A percentile compares a stretch with the other conserved stretches of the same genome.
Evolutionary conservation across 768 basidiomycete species (phyloP).

Genomic region (Xerocomellus amylosporus): DNA sequence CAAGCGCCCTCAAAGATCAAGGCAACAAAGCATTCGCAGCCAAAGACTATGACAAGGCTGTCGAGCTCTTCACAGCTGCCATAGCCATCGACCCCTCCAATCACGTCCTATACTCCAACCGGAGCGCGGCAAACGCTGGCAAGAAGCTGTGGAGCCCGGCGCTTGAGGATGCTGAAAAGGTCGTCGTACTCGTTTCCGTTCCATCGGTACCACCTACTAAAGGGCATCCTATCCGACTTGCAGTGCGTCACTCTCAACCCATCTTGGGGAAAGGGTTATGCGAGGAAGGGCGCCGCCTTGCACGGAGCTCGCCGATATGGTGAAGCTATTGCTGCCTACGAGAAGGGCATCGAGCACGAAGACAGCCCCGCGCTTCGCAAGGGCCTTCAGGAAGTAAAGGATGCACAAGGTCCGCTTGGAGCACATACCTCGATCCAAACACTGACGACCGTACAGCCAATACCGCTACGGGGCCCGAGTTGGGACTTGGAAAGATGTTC

Average conservation of each 20-base stretch:
- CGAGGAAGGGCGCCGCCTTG: slow-evolving; percentile 88
- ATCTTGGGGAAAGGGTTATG: slow-evolving; percentile 86
- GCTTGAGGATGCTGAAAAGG: slow-evolving; percentile 88
- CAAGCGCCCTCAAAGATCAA: slow-evolving; percentile 75
- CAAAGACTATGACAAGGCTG: slow-evolving; percentile 88
- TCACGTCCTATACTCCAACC: slow-evolving; percentile 89
- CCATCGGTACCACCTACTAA: slow-evolving; percentile 4
- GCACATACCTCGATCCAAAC: neutral
- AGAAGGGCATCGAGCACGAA: slow-evolving; percentile 77
- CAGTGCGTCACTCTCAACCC: slow-evolving; percentile 80
- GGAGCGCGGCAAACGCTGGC: slow-evolving; percentile 88
- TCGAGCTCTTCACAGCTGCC: slow-evolving; percentile 77
- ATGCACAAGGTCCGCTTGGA: slow-evolving; percentile 64
- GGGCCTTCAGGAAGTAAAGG: slow-evolving; percentile 84
- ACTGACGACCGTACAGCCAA: slow-evolving; percentile 31
- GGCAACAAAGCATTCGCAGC: slow-evolving; percentile 96
- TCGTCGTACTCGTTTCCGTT: slow-evolving; percentile 27
- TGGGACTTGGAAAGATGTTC: slow-evolving; percentile 76
- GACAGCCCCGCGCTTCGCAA: slow-evolving; percentile 80
- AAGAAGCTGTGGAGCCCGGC: slow-evolving; percentile 76
- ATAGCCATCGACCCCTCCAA: slow-evolving; percentile 80
- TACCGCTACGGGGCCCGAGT: slow-evolving; percentile 38
- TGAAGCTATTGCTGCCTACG: slow-evolving; percentile 82
- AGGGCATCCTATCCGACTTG: neutral
- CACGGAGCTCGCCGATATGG: slow-evolving; percentile 78